These are phyloP conservation scores for Cytospora mali DNA, from an alignment of 2,329 filamentous ascomycete genomes.

Conservation along the genomic window DNA sequence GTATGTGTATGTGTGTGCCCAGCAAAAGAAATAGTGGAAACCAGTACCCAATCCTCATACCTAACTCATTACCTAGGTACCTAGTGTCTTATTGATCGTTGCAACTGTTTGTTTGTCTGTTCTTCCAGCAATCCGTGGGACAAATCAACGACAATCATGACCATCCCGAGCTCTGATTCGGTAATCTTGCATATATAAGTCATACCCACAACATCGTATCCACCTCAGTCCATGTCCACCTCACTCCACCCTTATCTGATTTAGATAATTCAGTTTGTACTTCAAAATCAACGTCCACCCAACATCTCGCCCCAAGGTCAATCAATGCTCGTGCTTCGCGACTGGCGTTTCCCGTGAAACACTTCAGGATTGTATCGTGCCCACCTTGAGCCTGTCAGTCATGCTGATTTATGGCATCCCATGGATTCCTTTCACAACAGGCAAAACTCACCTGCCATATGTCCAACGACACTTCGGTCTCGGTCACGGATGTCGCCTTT, in stretches of 20 bases:
- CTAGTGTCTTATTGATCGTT: background rate
- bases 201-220: background rate
- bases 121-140: background rate
- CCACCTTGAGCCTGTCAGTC: constrained; percentile 7
- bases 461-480: constrained; percentile 28
- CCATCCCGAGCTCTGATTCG: background rate
- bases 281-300: background rate
- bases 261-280: background rate
- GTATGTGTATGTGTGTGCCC: no score
- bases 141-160: background rate
- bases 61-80: no score
- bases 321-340: background rate
- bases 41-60: no score
- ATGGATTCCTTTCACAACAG: background rate
- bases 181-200: background rate
- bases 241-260: background rate
- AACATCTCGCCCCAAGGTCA: background rate
- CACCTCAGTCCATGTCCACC: background rate
- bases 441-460: constrained; percentile 32
- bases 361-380: background rate
- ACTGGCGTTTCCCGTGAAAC: background rate
- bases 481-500: constrained; percentile 11
- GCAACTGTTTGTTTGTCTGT: no score
- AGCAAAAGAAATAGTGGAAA: no score
- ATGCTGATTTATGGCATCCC: background rate